These are phyloP conservation scores for Aurantiochytrium sp. DNA, from an alignment of 108 stramenopile species.

Conservation along the genomic window DNA sequence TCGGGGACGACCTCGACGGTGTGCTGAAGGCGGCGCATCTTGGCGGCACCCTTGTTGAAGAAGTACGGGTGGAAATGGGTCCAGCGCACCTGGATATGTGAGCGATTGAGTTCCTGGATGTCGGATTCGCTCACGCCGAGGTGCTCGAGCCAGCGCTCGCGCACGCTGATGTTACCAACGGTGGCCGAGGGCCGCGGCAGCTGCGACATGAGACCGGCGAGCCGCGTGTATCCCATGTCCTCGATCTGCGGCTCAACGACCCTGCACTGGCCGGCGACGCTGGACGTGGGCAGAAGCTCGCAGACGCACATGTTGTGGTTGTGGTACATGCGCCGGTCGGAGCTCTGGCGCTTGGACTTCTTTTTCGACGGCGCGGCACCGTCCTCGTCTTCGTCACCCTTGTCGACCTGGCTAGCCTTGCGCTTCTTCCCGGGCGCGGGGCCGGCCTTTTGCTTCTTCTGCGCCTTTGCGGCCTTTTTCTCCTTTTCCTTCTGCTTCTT, in stretches of 20 bases:
- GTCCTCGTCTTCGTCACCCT: not conserved
- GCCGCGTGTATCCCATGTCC: not conserved
- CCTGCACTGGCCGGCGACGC: not conserved
- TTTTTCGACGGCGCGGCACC: not conserved
- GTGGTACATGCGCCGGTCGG: not conserved
- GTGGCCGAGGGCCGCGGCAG: not conserved
- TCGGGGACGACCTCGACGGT: not conserved
- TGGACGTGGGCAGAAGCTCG: not conserved
- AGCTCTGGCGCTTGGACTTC: not conserved
- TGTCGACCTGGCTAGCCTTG: not conserved
- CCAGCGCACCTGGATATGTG: not conserved
- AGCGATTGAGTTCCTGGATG: not conserved
- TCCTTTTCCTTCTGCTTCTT: not conserved
- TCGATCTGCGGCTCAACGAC: not conserved
- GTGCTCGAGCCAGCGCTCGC: slow-evolving; percentile 1
- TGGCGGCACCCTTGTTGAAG: not conserved
- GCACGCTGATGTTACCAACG: not conserved
- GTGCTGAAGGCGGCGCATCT: not conserved
- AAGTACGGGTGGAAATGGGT: not conserved
- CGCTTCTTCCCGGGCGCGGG: not conserved
- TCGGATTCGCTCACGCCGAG: not conserved
- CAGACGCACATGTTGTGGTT: not conserved
- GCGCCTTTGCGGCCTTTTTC: not conserved
- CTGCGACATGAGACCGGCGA: not conserved
- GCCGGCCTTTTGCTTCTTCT: not conserved